Base-by-base conservation (phyloP, 1,139 yeast species). In the Taphrina pruni region DNA sequence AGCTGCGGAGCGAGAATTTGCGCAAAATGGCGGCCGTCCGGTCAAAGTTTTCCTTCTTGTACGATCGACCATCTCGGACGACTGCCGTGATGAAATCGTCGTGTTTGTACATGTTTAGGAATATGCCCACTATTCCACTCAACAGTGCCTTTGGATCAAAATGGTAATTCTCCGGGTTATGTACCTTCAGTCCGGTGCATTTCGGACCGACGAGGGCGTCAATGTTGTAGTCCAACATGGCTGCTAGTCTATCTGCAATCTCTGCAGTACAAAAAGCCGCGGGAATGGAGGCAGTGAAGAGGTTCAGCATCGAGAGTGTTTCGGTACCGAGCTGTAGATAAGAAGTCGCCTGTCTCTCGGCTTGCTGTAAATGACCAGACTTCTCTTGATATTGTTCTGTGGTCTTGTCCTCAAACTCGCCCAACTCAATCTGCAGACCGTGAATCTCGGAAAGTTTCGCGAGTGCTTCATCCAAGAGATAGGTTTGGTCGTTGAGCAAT, bases 191-290 rank as follows among this genome's bases (percentile, higher is more conserved):
- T 71, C 89, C 92, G 12, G 94, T 86, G 79, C 97, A 93, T 76
- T 89, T 89, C 17, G 98, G 97, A 0, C 99, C 99, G 32, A 93
- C 98, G 79, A 94, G 82, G 9, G 94, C 91, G 56, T 87, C 90
- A 72, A 94, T 81, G 77, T 94, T 94, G 79, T 93, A 94, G 79
- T 94, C 90, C 77, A 94, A 81, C 99, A 94, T 94, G 61, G 97
- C 92, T 0, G 99, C 97, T 72, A 94, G 81, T 78, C 99, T 84
- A 75, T 91, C 97, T 57, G 94, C 97, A 75, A 94, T 87, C 79
- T 95, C 99, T 0, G 91, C 87, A 64, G 91, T 88, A 4, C 88
- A 87, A 79, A 94, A 95, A 0, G 97, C 95, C 69, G 82, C 82
- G 3, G 99, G 97, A 8, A 91, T 91, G 73, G 93, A 94, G 70